Evolutionary conservation across 1,284 basidiomycete species (phyloP).

Genomic region (Rhodotorula sp.): DNA sequence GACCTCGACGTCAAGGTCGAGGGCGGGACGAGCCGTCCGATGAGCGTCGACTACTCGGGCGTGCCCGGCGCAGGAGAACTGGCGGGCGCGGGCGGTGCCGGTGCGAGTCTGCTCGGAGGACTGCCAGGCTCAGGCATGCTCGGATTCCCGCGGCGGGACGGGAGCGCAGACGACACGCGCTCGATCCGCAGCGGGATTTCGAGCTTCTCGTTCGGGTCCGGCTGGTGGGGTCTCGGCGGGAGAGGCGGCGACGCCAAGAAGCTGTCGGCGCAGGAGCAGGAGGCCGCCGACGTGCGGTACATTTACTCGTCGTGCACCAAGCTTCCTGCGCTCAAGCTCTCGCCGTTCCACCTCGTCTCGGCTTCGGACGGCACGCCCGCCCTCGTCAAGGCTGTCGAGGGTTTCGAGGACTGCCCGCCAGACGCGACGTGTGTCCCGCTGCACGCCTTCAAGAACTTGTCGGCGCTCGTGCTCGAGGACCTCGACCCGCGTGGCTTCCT

Average conservation of each 20-base stretch:
- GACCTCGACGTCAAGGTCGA: constrained; percentile 76
- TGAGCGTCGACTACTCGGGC: constrained; percentile 64
- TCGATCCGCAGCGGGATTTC: constrained; percentile 64
- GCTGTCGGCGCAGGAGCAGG: constrained; percentile 62
- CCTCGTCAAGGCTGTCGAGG: constrained; percentile 58
- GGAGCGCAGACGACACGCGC: constrained; percentile 23
- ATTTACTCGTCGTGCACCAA: constrained; percentile 85
- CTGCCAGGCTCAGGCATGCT: constrained; percentile 57
- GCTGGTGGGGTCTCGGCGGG: constrained; percentile 62
- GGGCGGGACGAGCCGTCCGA: constrained; percentile 65
- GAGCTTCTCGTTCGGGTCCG: constrained; percentile 65
- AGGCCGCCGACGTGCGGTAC: constrained; percentile 68
- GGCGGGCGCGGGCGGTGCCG: neutral
- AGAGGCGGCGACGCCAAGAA: constrained; percentile 41
- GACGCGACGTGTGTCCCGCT: constrained; percentile 75
- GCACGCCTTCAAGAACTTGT: constrained; percentile 78
- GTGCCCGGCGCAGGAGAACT: constrained; percentile 45
- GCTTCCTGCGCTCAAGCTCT: constrained; percentile 66
- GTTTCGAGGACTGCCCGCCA: constrained; percentile 69
- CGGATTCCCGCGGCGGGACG: constrained; percentile 50
- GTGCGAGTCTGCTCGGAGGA: constrained; percentile 58
- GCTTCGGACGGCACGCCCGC: constrained; percentile 46
- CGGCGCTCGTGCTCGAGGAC: constrained; percentile 70
- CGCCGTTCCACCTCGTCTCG: constrained; percentile 34
- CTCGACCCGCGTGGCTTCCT: constrained; percentile 79